A percentile compares a stretch with the other conserved stretches of the same genome.
Evolutionary conservation across 345 rosid species (phyloP).

Genomic region (Lepidium africanum): DNA sequence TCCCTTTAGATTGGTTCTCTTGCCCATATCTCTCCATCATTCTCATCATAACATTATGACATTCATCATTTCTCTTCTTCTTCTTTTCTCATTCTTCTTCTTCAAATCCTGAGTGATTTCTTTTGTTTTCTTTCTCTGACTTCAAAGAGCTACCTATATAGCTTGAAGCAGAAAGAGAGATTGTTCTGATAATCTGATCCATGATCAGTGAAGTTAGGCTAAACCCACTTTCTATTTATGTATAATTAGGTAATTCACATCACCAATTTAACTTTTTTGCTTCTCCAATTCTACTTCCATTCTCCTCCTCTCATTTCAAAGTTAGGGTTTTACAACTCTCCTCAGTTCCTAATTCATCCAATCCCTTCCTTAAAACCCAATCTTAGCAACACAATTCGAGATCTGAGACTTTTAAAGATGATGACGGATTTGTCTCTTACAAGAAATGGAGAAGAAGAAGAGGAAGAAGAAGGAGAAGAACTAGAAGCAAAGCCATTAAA

Average conservation of each 20-base stretch:
- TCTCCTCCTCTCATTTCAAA: conserved; percentile 4
- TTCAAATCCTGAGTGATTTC: conserved; percentile 3
- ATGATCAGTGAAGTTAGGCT: conserved; percentile 28
- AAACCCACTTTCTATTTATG: conserved; percentile 24
- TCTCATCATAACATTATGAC: conserved; percentile 20
- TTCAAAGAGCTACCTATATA: neutral
- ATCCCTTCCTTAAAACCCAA: neutral
- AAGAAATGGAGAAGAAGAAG: conserved; percentile 22
- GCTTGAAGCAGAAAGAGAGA: conserved; percentile 2
- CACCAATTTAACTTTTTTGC: conserved; percentile 7
- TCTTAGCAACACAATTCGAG: neutral
- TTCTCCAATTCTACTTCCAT: neutral
- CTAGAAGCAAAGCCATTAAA: conserved; percentile 11
- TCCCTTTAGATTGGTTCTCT: conserved; percentile 32
- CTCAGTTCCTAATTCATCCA: neutral
- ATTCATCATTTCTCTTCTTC: conserved; percentile 9
- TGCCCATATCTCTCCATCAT: conserved; percentile 31
- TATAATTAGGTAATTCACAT: conserved; percentile 32
- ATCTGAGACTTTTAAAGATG: conserved; percentile 21
- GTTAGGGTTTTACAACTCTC: conserved; percentile 21
- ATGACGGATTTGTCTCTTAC: conserved; percentile 47
- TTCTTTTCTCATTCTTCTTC: conserved; percentile 2
- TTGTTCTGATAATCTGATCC: neutral
- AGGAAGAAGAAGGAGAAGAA: conserved; percentile 8
- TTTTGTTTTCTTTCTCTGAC: neutral